Evolutionary conservation across 2,329 filamentous ascomycete species (phyloP).

Genomic region (Sordariomycetes sp.): DNA sequence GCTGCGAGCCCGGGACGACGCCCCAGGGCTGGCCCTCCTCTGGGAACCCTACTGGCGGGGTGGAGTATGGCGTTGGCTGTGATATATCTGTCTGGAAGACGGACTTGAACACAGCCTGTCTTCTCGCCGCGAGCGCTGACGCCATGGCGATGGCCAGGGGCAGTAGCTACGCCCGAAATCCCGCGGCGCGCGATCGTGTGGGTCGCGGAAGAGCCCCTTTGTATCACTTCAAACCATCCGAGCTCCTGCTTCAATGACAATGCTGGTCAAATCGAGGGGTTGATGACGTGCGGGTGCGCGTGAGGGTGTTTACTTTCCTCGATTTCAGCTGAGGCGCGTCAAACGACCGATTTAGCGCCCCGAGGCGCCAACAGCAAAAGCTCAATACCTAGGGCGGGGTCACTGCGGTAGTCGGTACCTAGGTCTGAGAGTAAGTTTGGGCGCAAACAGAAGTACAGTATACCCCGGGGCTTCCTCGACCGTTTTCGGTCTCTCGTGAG

Average conservation of each 20-base stretch:
- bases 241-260: slow-evolving; percentile 1
- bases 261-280: background rate
- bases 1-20: slow-evolving; percentile 18
- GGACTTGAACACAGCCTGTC: slow-evolving; percentile 40
- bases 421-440: no score
- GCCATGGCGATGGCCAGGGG: slow-evolving; percentile 21
- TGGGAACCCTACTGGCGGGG: slow-evolving; percentile 24
- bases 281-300: background rate
- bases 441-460: background rate
- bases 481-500: background rate
- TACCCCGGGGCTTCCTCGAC: background rate
- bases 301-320: background rate
- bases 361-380: background rate
- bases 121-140: slow-evolving; percentile 33
- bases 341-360: background rate
- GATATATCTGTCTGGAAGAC: slow-evolving; percentile 43
- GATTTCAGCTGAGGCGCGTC: background rate
- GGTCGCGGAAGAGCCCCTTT: background rate
- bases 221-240: background rate
- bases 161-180: background rate
- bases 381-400: background rate
- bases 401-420: background rate
- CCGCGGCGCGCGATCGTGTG: background rate
- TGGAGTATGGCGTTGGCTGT: slow-evolving; percentile 34
- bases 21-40: slow-evolving; percentile 36